These are phyloP conservation scores for Incumbomyces delicatus DNA, from an alignment of 2,329 filamentous ascomycete genomes.

Conservation along the genomic window DNA sequence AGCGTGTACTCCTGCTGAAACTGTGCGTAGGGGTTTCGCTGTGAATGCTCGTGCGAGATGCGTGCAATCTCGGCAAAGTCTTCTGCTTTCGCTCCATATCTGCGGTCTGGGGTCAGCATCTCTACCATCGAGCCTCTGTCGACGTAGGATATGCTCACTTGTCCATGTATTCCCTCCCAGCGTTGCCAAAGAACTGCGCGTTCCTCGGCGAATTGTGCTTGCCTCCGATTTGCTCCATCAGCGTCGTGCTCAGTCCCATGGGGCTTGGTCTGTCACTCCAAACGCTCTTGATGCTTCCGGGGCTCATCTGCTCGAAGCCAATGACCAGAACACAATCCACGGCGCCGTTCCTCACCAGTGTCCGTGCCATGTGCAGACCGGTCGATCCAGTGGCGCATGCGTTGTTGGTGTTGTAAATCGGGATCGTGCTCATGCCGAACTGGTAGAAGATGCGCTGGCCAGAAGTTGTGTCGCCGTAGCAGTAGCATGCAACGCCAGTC, in stretches of 20 bases:
- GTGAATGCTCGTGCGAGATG: constrained; percentile 84
- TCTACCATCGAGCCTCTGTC: no score
- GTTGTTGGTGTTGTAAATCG: constrained; percentile 91
- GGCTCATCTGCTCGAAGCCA: constrained; percentile 97
- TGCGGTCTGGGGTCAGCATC: constrained; percentile 25
- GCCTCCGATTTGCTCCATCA: constrained; percentile 77
- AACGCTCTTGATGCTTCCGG: constrained; percentile 68
- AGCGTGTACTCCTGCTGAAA: constrained; percentile 86
- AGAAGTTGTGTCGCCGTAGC: constrained; percentile 90
- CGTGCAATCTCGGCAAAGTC: constrained; percentile 94
- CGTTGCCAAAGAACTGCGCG: constrained; percentile 92
- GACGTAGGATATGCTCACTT: constrained; percentile 47
- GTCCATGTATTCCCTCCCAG: constrained; percentile 88
- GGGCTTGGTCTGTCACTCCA: constrained; percentile 81
- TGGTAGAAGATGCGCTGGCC: constrained; percentile 97
- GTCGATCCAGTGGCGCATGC: constrained; percentile 93
- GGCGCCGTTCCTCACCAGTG: constrained; percentile 66
- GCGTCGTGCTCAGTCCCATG: constrained; percentile 57
- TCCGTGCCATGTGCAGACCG: constrained; percentile 72
- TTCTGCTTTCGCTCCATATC: constrained; percentile 68
- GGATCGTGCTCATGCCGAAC: constrained; percentile 93
- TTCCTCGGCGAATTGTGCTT: constrained; percentile 72
- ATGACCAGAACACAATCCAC: constrained; percentile 85
- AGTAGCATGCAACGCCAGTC: constrained; percentile 89
- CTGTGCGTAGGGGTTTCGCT: constrained; percentile 92